These are phyloP conservation scores for Dionaea muscipula DNA, from an alignment of 179 eudicot genomes.

Conservation along the genomic window DNA sequence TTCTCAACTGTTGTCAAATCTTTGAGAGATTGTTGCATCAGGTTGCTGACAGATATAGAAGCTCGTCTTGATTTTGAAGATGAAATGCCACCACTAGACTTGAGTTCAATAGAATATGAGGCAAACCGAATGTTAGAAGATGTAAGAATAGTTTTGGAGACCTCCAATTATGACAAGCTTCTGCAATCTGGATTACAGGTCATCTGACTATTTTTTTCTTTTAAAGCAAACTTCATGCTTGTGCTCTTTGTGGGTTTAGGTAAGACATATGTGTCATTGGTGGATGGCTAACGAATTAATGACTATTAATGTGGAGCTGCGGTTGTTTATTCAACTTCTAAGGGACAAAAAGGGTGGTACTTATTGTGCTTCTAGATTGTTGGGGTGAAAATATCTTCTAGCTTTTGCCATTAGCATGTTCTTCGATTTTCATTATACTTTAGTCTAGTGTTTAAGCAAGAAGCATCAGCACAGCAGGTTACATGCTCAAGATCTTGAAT, in stretches of 20 bases:
- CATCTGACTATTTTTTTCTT: background rate
- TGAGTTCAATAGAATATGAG: constrained; percentile 23
- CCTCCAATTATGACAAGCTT: constrained; percentile 87
- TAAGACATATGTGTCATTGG: too few species aligned
- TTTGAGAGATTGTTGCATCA: constrained; percentile 65
- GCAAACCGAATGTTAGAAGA: constrained; percentile 49
- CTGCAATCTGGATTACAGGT: constrained; percentile 91
- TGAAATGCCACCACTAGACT: constrained; percentile 85
- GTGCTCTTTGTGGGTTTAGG: background rate
- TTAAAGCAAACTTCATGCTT: background rate
- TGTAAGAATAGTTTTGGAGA: constrained; percentile 60
- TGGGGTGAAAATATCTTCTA: too few species aligned
- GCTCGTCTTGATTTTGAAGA: constrained; percentile 98
- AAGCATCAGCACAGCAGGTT: too few species aligned
- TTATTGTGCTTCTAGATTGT: too few species aligned
- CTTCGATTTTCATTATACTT: background rate
- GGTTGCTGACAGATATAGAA: constrained; percentile 85
- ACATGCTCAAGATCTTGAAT: background rate
- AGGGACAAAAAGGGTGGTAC: too few species aligned
- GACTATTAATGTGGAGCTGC: too few species aligned
- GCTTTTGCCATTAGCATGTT: background rate
- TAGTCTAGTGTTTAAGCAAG: too few species aligned
- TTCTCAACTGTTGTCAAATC: constrained; percentile 75
- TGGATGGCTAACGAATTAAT: too few species aligned
- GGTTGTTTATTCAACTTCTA: too few species aligned